Conservation (phyloP, 2,329 filamentous ascomycete genomes). For the Hypoxylon sp. region DNA sequence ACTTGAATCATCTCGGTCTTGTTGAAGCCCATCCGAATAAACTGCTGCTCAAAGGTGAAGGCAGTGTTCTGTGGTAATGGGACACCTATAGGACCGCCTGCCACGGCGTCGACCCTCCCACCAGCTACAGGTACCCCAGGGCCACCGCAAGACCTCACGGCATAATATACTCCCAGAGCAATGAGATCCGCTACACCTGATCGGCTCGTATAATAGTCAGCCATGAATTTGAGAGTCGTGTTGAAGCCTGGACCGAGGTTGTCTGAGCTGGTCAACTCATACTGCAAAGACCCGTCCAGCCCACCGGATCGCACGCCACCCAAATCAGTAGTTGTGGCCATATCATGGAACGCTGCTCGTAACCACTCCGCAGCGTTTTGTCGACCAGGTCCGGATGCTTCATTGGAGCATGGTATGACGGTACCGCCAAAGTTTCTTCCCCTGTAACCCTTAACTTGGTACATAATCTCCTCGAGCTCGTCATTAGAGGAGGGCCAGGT, state of each 20-base stretch:
- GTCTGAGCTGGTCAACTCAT: conserved; percentile 69
- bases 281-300: conserved; percentile 72
- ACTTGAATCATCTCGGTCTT: conserved; percentile 72
- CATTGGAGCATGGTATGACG: conserved; percentile 70
- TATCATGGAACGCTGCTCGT: conserved; percentile 73
- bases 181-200: conserved; percentile 71
- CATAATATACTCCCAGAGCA: conserved; percentile 70
- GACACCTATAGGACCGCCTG: conserved; percentile 64
- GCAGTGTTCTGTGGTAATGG: conserved; percentile 71
- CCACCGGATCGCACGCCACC: conserved; percentile 63
- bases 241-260: conserved; percentile 70
- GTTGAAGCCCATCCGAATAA: conserved; percentile 71
- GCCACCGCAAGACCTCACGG: conserved; percentile 72
- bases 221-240: conserved; percentile 68
- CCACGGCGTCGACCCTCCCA: conserved; percentile 69
- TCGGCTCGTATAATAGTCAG: conserved; percentile 66
- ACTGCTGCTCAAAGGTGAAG: conserved; percentile 68
- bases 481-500: conserved; percentile 74
- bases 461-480: conserved; percentile 76
- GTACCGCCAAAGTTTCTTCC: conserved; percentile 69
- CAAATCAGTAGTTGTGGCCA: conserved; percentile 68
- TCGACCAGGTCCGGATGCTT: conserved; percentile 68
- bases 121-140: conserved; percentile 67
- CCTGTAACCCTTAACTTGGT: conserved; percentile 69
- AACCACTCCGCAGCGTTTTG: conserved; percentile 74